Evolutionary conservation across 192 early-diverging fungal species (phyloP).

Genomic region (Backusella morwellensis): DNA sequence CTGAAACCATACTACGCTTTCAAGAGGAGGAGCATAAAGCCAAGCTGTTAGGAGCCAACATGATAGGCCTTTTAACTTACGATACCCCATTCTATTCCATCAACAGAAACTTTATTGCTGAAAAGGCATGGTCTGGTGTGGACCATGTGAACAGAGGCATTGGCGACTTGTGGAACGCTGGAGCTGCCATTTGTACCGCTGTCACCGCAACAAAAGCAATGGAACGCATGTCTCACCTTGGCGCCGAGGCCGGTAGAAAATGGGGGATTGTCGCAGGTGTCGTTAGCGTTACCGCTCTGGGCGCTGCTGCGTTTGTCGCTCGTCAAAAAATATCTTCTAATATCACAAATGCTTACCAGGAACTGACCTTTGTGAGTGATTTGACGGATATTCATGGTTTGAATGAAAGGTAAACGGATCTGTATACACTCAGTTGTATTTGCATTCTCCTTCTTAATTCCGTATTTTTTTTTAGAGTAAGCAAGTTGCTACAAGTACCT

Average conservation of each 20-base stretch:
- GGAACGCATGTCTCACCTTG: neutral
- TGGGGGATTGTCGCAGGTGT: conserved; percentile 44
- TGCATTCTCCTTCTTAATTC: neutral
- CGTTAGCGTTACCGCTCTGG: conserved; percentile 37
- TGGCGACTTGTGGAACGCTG: neutral
- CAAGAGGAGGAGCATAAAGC: neutral
- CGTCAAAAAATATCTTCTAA: conserved; percentile 30
- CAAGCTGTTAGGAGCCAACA: conserved; percentile 12
- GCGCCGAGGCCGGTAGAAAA: neutral
- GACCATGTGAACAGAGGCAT: conserved; percentile 16
- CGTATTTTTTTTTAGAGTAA: neutral
- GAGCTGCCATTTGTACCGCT: neutral
- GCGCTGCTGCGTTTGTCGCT: conserved; percentile 34
- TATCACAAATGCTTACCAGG: conserved; percentile 35
- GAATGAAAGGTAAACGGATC: conserved; percentile 33
- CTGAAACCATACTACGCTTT: conserved; percentile 43
- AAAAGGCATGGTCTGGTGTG: conserved; percentile 7
- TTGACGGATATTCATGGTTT: conserved; percentile 39
- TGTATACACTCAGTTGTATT: neutral
- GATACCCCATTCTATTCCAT: conserved; percentile 56
- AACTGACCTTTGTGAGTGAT: conserved; percentile 50
- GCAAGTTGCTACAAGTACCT: conserved; percentile 6
- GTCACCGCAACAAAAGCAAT: neutral
- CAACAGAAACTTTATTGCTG: conserved; percentile 36
- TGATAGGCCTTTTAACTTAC: conserved; percentile 51